Evolutionary conservation across 202 grass and related monocot species (phyloP).

Genomic region (Digitaria exilis): DNA sequence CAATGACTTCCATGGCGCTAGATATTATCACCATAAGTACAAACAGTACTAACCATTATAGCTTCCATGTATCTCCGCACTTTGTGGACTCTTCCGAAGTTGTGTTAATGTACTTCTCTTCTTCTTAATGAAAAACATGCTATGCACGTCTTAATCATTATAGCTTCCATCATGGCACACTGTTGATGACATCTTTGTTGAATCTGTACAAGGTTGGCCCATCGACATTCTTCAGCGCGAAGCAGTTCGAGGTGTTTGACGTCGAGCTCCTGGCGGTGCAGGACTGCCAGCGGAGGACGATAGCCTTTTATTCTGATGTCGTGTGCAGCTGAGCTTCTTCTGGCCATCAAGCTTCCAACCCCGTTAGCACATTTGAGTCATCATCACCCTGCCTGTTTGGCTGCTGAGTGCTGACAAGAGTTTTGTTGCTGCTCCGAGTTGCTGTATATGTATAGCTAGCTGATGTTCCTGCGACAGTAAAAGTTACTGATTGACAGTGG

Average conservation of each 20-base stretch:
- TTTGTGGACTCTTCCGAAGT: too few species aligned
- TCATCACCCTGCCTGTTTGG: not conserved
- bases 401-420: constrained; percentile 4
- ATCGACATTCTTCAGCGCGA: constrained; percentile 94
- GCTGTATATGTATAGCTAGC: constrained; percentile 12
- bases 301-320: constrained; percentile 91
- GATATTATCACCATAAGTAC: not conserved
- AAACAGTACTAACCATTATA: not conserved
- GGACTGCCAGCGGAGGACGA: constrained; percentile 90
- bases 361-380: not conserved
- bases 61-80: too few species aligned
- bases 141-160: too few species aligned
- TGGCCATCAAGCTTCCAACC: not conserved
- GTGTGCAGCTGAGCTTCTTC: constrained; percentile 64
- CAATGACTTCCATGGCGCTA: not conserved
- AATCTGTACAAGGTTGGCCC: constrained; percentile 76
- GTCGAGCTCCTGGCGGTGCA: constrained; percentile 72
- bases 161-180: not conserved
- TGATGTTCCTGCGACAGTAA: not conserved
- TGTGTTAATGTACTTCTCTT: too few species aligned
- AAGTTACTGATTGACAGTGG: constrained; percentile 3
- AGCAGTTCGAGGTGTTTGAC: constrained; percentile 96
- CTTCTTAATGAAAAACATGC: too few species aligned
- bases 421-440: not conserved
- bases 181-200: constrained; percentile 27